Evolutionary conservation across 768 basidiomycete species (phyloP).

Genomic region (Erythrobasidium yunnanense): DNA sequence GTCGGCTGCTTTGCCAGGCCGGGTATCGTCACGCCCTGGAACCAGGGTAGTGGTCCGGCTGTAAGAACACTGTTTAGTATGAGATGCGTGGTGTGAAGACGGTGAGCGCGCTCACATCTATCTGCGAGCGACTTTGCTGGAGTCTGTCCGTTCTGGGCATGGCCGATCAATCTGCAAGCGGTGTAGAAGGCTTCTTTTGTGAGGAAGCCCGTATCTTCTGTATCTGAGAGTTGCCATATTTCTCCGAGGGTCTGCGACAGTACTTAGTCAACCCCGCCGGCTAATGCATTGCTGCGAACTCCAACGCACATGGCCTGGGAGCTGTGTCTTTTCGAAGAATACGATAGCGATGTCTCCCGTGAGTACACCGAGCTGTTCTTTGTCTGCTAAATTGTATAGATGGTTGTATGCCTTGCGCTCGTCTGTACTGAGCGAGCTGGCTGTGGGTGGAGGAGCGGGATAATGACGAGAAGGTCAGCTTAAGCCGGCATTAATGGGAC

Average conservation of each 20-base stretch:
- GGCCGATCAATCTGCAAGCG: conserved; percentile 81
- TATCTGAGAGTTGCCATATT: conserved; percentile 86
- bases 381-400: conserved; percentile 50
- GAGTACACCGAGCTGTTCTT: conserved; percentile 68
- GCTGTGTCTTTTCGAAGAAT: conserved; percentile 70
- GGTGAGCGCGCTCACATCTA: conserved; percentile 53
- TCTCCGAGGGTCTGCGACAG: conserved; percentile 56
- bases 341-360: conserved; percentile 84
- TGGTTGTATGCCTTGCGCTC: conserved; percentile 31
- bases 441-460: neutral
- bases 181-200: conserved; percentile 75
- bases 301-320: conserved; percentile 49
- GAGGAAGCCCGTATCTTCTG: conserved; percentile 84
- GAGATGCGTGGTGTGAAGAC: neutral
- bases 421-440: conserved; percentile 10
- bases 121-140: conserved; percentile 49
- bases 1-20: conserved; percentile 36
- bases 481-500: neutral
- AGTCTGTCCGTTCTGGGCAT: conserved; percentile 74
- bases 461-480: neutral
- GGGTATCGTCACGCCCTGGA: conserved; percentile 55
- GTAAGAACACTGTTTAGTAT: conserved; percentile 28
- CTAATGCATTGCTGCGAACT: neutral
- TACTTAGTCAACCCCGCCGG: neutral
- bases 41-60: conserved; percentile 76